Percentiles rank a stretch among this genome's conserved stretches.
Evolutionary conservation across 495 filamentous ascomycete genomes (phyloP).

Genomic region (Hyaloscypha hepaticicola): DNA sequence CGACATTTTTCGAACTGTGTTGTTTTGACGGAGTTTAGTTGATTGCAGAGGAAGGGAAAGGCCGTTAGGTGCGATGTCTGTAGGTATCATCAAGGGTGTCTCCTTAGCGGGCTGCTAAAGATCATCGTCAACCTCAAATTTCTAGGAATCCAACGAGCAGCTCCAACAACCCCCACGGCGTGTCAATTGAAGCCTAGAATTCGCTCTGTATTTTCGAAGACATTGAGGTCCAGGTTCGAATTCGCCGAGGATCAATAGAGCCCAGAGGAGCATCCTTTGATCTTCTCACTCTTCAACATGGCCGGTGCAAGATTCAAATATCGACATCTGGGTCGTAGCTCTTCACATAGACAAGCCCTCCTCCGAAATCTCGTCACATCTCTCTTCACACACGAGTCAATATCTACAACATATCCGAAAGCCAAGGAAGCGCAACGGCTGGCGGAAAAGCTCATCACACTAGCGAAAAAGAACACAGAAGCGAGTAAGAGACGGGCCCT

Average conservation of each 20-base stretch:
- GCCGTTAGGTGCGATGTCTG: too few species aligned
- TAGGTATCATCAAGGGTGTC: not conserved
- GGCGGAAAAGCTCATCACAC: slow-evolving; percentile 89
- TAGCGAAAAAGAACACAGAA: slow-evolving; percentile 88
- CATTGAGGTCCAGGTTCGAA: not conserved
- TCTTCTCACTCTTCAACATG: slow-evolving; percentile 51
- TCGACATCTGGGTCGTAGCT: slow-evolving; percentile 79
- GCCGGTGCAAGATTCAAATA: slow-evolving; percentile 82
- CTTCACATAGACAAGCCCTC: slow-evolving; percentile 85
- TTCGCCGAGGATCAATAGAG: not conserved
- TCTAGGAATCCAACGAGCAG: not conserved
- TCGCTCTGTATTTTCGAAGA: not conserved
- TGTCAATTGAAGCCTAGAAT: not conserved
- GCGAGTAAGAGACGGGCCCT: slow-evolving; percentile 64
- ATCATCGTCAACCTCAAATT: not conserved
- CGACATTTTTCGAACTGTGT: not conserved
- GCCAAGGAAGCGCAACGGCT: slow-evolving; percentile 94
- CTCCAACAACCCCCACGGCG: not conserved
- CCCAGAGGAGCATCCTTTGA: not conserved
- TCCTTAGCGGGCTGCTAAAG: not conserved
- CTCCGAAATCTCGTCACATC: slow-evolving; percentile 95
- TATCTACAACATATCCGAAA: slow-evolving; percentile 92
- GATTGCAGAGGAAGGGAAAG: not conserved
- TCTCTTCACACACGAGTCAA: slow-evolving; percentile 88
- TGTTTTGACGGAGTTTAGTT: not conserved